Evolutionary conservation across 306 rosid genomes (phyloP), one percentile per base, ranked within the genome.

Genomic region (Sesbania bispinosa): DNA sequence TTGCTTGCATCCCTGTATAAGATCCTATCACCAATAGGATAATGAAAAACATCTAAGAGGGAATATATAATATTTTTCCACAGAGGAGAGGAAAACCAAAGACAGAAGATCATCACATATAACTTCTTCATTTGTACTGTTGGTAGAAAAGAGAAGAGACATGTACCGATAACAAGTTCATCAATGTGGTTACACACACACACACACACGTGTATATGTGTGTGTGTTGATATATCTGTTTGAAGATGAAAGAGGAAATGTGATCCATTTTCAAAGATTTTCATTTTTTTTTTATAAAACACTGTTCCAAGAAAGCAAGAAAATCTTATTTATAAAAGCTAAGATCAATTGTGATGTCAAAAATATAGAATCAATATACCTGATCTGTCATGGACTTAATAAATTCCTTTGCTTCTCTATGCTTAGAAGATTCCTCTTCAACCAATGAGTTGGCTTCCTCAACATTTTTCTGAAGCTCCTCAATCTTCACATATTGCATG

Each of bases 401-500:
- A 74, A 88, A 73, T 48, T 80, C 81, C 73, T 64, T 82, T 18
- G 84, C 85, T 45, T 66, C 78, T 79, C 71, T 83, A 80, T 67
- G 71, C 85, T 84, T 88, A 30, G 85, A 88, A 75, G 81, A 86
- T 76, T 89, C 83, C 54, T 85, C 88, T 55, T 65, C 81, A 50
- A 85, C 84, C 64, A 87, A 62, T 68, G 82, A 73, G 69, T 77
- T 68, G 43, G 81, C 79, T 79, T 81, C 84, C 55, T 77, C 52
- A 30, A 83, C 57, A 67, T 77, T 69, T 78, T 79, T 86, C 45
- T 78, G 77, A 79, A 89, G 84, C 69, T 79, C 83, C 6, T 71
- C 78, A 59, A 91, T 86, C 83, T 86, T 83, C 57, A 46, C 24
- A 39, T 88, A 96, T 86, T 91, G 93, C 80, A 68, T 55, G 60